Percentiles rank a stretch among this genome's conserved stretches.
These are phyloP conservation scores for Curvularia lunata DNA, from an alignment of 2,329 filamentous ascomycete species.

Conservation along the genomic window DNA sequence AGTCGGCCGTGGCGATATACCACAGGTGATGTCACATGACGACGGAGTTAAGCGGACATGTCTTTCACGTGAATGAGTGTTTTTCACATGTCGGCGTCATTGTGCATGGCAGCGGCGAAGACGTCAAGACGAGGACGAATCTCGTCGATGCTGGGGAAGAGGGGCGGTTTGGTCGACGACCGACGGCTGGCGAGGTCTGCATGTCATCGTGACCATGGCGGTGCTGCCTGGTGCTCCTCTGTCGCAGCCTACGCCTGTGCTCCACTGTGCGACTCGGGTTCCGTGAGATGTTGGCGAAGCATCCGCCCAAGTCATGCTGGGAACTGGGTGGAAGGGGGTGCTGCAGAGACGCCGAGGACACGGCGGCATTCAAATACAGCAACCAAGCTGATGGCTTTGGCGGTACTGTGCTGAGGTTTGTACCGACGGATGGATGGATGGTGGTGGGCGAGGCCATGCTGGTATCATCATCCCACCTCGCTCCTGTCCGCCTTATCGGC, in stretches of 20 bases:
- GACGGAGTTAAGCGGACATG: slow-evolving; percentile 35
- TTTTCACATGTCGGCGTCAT: slow-evolving; percentile 32
- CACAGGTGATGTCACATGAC: slow-evolving; percentile 28
- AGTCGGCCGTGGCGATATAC: slow-evolving; percentile 29
- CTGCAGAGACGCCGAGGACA: not conserved
- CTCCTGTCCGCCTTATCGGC: slow-evolving; percentile 14
- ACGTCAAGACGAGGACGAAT: slow-evolving; percentile 19
- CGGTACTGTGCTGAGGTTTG: slow-evolving; percentile 4
- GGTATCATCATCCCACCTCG: slow-evolving; percentile 4
- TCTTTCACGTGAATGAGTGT: slow-evolving; percentile 25
- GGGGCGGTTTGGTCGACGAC: slow-evolving; percentile 3
- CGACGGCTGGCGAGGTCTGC: not conserved
- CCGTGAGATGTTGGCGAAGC: slow-evolving; percentile 7
- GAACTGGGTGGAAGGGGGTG: not conserved
- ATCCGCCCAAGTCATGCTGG: slow-evolving; percentile 1
- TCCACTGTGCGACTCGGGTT: slow-evolving; percentile 16
- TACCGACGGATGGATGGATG: not conserved
- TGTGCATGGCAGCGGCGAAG: slow-evolving; percentile 34
- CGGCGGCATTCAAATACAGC: not conserved
- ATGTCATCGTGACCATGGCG: slow-evolving; percentile 2
- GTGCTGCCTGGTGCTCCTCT: slow-evolving; percentile 1
- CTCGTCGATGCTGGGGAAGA: slow-evolving; percentile 6
- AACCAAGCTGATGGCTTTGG: not conserved
- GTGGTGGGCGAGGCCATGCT: not conserved
- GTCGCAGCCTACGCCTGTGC: slow-evolving; percentile 7